Evolutionary conservation across 352 stramenopile species (phyloP), one percentile per base, ranked within the genome.

Genomic region (Thraustotheca clavata): DNA sequence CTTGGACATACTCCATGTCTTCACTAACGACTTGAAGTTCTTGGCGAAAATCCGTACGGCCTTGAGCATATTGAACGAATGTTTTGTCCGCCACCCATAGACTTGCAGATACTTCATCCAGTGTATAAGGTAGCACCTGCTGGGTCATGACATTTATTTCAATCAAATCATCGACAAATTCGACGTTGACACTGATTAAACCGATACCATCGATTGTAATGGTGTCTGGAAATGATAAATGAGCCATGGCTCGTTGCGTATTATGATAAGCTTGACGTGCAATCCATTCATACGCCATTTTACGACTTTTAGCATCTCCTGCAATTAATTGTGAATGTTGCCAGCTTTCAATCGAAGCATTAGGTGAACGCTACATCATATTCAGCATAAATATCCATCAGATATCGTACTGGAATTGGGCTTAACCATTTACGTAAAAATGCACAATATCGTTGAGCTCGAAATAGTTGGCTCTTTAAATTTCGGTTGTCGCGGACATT

Each of bases 401-500:
- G 20, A 20, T 3, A 31, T 14, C 7, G 43, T 24, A 52, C 43
- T 31, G 43, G 43, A 7, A 52, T 52, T 7, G 43, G 43, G 24
- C 24, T 24, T 9, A 52, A 18, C 55, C 55, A 62, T 33, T 26
- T 32, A 16, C 39, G n/a, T 2, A 62, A 41, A 9, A 14, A 54
- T 18, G n/a, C 34, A 41, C 14, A n/a, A 22, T 54, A 29, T 5
- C 55, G 55, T 8, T n/a, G 18, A 32, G 49, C 20, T 2, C 38
- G 14, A 14, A 54, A 38, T 26, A 62, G 29, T 11, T 62, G 39
- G 18, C 34, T n/a, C 55, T 62, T 62, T 38, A 62, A 41, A 27
- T 4, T 50, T 11, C 55, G 34, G 55, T 62, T 62, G 38, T 62
- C 55, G 34, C 55, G 55, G 4, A 62, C 55, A 12, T 62, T 62